Conservation (phyloP, 768 basidiomycete species). For the Lentinula lateritia region DNA sequence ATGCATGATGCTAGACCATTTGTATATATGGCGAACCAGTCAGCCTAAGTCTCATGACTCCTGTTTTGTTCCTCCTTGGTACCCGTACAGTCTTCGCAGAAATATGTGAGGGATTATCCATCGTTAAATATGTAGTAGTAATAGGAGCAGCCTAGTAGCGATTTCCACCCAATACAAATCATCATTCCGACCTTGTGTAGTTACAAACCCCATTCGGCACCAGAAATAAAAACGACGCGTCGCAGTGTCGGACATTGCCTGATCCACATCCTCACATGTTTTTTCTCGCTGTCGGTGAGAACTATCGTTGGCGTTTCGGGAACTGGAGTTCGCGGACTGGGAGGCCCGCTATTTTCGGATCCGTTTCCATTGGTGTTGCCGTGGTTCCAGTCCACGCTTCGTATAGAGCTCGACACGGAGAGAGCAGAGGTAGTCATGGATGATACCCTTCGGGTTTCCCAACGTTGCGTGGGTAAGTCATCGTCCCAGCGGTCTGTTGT, state of each 20-base stretch:
- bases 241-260: slow-evolving; percentile 8
- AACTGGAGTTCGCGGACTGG: neutral
- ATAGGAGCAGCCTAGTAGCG: neutral
- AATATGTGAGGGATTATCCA: too few species aligned
- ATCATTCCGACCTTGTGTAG: too few species aligned
- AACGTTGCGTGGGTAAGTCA: neutral
- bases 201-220: slow-evolving; percentile 3
- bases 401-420: neutral
- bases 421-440: neutral
- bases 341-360: neutral
- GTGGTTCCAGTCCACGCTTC: slow-evolving; percentile 5
- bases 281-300: slow-evolving; percentile 3
- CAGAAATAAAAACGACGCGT: slow-evolving; percentile 6
- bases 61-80: too few species aligned
- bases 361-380: neutral
- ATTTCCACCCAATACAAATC: neutral
- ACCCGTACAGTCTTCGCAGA: too few species aligned
- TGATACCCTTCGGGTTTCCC: neutral
- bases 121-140: neutral
- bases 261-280: slow-evolving; percentile 5
- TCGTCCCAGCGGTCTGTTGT: neutral
- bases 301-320: neutral
- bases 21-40: too few species aligned
- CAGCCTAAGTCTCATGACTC: too few species aligned
- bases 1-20: too few species aligned